Conservation (phyloP, 805 yeast genomes). For the Grigorovia humatica region DNA sequence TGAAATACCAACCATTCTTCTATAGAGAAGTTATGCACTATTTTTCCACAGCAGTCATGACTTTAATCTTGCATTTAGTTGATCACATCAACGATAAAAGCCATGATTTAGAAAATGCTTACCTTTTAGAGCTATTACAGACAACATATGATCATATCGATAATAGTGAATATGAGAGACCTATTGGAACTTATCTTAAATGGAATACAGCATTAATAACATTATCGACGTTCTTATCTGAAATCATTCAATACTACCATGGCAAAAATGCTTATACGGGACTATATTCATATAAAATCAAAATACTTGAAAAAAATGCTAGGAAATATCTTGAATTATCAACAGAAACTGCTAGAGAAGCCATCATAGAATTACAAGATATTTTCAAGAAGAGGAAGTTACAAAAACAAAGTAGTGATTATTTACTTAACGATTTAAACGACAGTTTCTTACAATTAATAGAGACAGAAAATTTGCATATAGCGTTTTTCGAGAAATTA, state of each 20-base stretch:
- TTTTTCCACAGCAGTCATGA: constrained; percentile 9
- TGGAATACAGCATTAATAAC: constrained; percentile 19
- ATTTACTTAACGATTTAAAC: not conserved
- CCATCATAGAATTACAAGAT: not conserved
- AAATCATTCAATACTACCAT: constrained; percentile 9
- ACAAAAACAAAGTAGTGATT: not conserved
- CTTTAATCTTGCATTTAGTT: constrained; percentile 6
- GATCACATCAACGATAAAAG: constrained; percentile 5
- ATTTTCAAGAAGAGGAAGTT: not conserved
- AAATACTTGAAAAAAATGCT: constrained; percentile 1
- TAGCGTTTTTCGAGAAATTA: not conserved
- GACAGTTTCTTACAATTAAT: not conserved
- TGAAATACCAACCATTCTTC: constrained; percentile 13
- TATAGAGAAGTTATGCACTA: constrained; percentile 8
- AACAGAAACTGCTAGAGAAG: not conserved
- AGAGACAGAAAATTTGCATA: not conserved
- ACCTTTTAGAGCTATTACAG: constrained; percentile 4
- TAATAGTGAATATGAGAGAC: constrained; percentile 4
- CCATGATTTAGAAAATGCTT: constrained; percentile 2
- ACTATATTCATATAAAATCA: not conserved
- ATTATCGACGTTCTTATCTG: constrained; percentile 13
- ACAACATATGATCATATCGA: constrained; percentile 4
- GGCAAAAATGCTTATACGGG: constrained; percentile 1
- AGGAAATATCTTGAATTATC: not conserved
- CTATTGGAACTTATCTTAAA: constrained; percentile 15